Evolutionary conservation across 768 basidiomycete genomes (phyloP).

Genomic region (Boletus tylopilopsis): DNA sequence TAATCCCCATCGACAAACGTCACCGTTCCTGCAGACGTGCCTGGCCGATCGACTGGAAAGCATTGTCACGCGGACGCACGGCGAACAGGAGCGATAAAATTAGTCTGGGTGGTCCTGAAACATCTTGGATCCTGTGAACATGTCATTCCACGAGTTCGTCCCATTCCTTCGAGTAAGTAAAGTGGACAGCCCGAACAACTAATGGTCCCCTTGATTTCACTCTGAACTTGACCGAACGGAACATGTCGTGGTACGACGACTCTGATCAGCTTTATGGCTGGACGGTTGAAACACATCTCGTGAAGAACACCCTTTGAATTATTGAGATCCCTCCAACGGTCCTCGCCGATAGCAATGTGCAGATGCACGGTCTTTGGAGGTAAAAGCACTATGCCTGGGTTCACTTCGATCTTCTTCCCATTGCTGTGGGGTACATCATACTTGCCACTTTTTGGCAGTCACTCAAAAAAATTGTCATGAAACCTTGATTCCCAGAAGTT

Average conservation of each 20-base stretch:
- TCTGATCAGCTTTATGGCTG: constrained; percentile 63
- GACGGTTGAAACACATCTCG: constrained; percentile 69
- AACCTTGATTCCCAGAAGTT: no score
- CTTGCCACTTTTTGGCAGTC: no score
- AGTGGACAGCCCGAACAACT: constrained; percentile 60
- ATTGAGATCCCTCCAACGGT: no score
- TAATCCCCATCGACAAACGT: constrained; percentile 64
- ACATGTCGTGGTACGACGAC: constrained; percentile 59
- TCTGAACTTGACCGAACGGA: constrained; percentile 60
- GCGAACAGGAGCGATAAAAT: constrained; percentile 71
- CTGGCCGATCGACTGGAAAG: constrained; percentile 32
- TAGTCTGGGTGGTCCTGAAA: no score
- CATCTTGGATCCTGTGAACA: no score
- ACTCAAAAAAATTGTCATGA: no score
- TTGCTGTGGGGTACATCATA: no score
- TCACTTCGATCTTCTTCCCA: no score
- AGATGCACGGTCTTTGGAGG: no score
- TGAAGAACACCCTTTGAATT: constrained; percentile 55
- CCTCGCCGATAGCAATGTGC: no score
- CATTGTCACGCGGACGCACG: constrained; percentile 31
- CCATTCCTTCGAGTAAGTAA: constrained; percentile 56
- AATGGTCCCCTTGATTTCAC: constrained; percentile 76
- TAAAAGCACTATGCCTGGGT: no score
- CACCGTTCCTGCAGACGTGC: constrained; percentile 45
- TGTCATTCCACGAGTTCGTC: constrained; percentile 58